Evolutionary conservation across 441 rosid species (phyloP).

Genomic region (Erodium trifolium): DNA sequence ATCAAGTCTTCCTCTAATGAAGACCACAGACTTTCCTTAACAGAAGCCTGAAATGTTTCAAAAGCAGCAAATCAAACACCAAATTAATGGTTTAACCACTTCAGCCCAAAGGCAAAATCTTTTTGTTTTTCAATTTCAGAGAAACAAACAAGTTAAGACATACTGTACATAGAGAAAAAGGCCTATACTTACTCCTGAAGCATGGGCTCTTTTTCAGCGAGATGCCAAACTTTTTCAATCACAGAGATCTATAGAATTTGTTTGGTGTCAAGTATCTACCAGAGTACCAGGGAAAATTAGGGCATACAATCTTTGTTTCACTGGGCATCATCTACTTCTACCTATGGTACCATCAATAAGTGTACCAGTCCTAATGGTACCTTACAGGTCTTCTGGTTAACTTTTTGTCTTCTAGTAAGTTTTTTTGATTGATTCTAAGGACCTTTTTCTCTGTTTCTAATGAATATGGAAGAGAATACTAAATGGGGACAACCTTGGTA

Average conservation of each 20-base stretch:
- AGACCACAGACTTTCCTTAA: slow-evolving; percentile 69
- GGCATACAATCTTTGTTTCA: neutral
- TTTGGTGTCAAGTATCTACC: neutral
- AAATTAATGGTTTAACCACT: slow-evolving; percentile 9
- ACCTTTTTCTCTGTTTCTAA: too few species aligned
- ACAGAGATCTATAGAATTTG: neutral
- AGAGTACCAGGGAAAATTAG: neutral
- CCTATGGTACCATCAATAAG: neutral
- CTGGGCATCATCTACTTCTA: neutral
- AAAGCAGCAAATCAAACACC: slow-evolving; percentile 13
- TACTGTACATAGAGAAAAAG: neutral
- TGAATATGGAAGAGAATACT: too few species aligned
- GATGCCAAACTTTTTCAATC: neutral
- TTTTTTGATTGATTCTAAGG: neutral
- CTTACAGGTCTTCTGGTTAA: neutral
- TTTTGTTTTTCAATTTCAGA: neutral
- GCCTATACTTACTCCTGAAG: neutral
- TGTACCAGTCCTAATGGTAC: neutral
- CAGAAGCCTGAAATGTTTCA: slow-evolving; percentile 44
- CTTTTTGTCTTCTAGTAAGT: neutral
- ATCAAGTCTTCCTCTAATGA: slow-evolving; percentile 85
- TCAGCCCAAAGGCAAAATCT: slow-evolving; percentile 5
- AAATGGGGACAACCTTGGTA: too few species aligned
- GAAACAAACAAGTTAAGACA: neutral
- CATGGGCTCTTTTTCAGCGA: neutral